Conservation (phyloP, 1,139 yeast species). For the Geotrichum bryndzae region DNA sequence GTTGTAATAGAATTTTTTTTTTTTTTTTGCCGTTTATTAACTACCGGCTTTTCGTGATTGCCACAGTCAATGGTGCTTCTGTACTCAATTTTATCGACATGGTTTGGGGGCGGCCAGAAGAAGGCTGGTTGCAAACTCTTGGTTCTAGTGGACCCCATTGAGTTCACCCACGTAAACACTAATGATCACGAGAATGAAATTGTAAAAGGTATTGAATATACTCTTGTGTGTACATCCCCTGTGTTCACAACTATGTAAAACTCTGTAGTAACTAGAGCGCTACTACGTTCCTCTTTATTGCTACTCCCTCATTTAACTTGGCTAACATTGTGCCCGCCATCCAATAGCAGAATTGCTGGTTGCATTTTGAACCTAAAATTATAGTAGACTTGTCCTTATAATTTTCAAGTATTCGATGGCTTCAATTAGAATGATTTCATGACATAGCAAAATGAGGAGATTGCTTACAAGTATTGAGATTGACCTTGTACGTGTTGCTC, state of each 20-base stretch:
- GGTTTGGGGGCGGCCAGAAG: not conserved
- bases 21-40: no score
- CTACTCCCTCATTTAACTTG: not conserved
- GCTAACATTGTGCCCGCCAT: not conserved
- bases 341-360: not conserved
- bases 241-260: not conserved
- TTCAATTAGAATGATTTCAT: not conserved
- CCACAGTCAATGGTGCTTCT: not conserved
- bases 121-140: not conserved
- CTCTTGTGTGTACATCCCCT: not conserved
- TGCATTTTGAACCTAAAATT: not conserved
- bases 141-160: not conserved
- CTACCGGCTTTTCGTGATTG: no score
- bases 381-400: no score
- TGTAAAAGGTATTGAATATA: not conserved
- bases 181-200: not conserved
- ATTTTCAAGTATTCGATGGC: no score
- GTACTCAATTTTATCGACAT: not conserved
- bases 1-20: no score
- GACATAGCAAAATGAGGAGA: not conserved
- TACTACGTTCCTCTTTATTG: not conserved
- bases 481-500: not conserved
- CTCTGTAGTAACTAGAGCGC: not conserved
- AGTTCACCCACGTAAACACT: not conserved
- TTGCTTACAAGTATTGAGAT: not conserved